Conservation (phyloP, 163 green algal species). For the Trebouxiophyceae sp. region DNA sequence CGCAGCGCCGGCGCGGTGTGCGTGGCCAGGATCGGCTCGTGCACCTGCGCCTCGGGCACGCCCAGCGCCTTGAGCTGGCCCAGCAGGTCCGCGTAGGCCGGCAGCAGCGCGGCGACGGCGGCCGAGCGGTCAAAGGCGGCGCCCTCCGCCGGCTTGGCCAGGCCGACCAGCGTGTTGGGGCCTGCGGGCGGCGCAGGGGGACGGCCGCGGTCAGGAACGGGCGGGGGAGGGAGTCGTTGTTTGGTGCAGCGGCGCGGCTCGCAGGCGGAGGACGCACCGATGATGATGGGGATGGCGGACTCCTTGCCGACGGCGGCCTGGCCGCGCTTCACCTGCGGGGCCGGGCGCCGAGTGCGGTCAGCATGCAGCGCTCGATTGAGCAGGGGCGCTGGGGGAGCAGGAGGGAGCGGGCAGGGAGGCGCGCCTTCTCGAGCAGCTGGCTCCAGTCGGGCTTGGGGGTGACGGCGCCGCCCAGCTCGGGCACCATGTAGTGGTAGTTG, state of each 20-base stretch:
- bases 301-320: constrained; percentile 58
- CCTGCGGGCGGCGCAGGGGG: too few relatives aligned
- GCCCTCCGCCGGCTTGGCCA: constrained; percentile 36
- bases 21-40: constrained; percentile 72
- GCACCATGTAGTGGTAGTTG: constrained; percentile 89
- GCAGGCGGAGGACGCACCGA: constrained; percentile 61
- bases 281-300: constrained; percentile 66
- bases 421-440: constrained; percentile 51
- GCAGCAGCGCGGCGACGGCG: constrained; percentile 50
- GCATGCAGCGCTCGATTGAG: too few relatives aligned
- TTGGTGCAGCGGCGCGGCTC: too few relatives aligned
- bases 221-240: too few relatives aligned
- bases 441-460: constrained; percentile 44
- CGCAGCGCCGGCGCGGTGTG: constrained; percentile 23
- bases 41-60: constrained; percentile 71
- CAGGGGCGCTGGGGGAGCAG: too few relatives aligned
- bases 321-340: constrained; percentile 38
- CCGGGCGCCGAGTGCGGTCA: too few relatives aligned
- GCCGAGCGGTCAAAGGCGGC: constrained; percentile 12
- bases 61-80: constrained; percentile 43
- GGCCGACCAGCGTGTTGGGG: constrained; percentile 60
- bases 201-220: too few relatives aligned
- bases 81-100: constrained; percentile 64
- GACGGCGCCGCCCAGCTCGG: constrained; percentile 54
- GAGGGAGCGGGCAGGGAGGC: background rate